These are phyloP conservation scores for Apiotrichum gracile DNA, from an alignment of 1,284 basidiomycete genomes.

Conservation along the genomic window DNA sequence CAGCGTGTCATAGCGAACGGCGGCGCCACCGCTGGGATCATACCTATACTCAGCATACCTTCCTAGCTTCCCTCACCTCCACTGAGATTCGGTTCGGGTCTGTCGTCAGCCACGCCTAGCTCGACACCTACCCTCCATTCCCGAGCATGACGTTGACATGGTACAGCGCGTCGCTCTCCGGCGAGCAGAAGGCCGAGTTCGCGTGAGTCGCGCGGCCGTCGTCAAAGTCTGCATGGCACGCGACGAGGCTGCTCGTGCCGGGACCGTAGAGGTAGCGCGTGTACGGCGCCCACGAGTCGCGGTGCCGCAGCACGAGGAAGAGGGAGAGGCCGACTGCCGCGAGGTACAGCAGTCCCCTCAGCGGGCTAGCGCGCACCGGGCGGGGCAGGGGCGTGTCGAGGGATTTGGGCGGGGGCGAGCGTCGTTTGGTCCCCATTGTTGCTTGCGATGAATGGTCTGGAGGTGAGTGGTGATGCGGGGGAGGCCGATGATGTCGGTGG, in stretches of 20 bases:
- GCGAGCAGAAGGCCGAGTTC: conserved; percentile 17
- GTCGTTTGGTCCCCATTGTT: neutral
- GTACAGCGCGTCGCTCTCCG: conserved; percentile 20
- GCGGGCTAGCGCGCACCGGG: neutral
- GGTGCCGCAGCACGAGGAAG: neutral
- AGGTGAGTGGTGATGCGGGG: too few relatives aligned
- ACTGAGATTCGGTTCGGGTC: conserved; percentile 32
- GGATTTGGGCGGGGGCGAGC: neutral
- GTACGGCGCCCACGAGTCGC: neutral
- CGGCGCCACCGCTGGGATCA: conserved; percentile 53
- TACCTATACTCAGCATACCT: conserved; percentile 50
- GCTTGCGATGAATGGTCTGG: too few relatives aligned
- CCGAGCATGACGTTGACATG: conserved; percentile 38
- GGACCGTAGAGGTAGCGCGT: neutral
- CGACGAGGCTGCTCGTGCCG: neutral
- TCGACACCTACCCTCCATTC: conserved; percentile 34
- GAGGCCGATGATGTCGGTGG: too few relatives aligned
- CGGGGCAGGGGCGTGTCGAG: neutral
- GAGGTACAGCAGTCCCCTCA: neutral
- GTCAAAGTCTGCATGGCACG: conserved; percentile 33
- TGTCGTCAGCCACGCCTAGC: neutral
- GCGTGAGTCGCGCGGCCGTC: conserved; percentile 26
- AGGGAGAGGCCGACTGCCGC: neutral
- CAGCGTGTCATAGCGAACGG: conserved; percentile 78
- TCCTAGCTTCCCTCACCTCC: conserved; percentile 13